A percentile compares a stretch with the other conserved stretches of the same genome.
These are phyloP conservation scores for Gossypium stocksii DNA, from an alignment of 345 rosid species.

Conservation along the genomic window DNA sequence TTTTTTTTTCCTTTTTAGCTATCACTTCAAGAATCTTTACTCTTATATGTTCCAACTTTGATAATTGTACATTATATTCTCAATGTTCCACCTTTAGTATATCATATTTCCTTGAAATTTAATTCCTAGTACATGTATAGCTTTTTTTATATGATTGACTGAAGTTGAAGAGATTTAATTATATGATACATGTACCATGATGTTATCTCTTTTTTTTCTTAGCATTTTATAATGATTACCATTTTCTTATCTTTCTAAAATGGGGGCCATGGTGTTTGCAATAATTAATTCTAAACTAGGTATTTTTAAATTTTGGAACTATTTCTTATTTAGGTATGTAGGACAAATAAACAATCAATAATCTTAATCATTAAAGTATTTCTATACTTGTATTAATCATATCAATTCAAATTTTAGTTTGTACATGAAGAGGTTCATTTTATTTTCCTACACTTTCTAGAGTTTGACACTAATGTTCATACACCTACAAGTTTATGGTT, in stretches of 20 bases:
- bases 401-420: not conserved
- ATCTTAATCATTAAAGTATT: not conserved
- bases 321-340: not conserved
- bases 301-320: not conserved
- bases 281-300: not conserved
- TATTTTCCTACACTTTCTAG: not conserved
- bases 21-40: not conserved
- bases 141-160: not conserved
- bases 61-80: constrained; percentile 8
- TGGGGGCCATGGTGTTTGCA: constrained; percentile 10
- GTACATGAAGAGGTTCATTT: not conserved
- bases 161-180: not conserved
- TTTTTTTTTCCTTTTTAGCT: not conserved
- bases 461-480: not conserved
- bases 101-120: not conserved
- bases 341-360: not conserved
- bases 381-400: not conserved
- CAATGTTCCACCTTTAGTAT: not conserved
- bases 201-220: not conserved
- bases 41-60: not conserved
- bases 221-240: not conserved
- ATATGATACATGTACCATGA: not conserved
- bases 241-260: not conserved
- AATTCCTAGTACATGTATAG: not conserved
- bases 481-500: not conserved